Evolutionary conservation across 2,329 filamentous ascomycete genomes (phyloP).

Genomic region (Pyrenophora tritici-repentis): DNA sequence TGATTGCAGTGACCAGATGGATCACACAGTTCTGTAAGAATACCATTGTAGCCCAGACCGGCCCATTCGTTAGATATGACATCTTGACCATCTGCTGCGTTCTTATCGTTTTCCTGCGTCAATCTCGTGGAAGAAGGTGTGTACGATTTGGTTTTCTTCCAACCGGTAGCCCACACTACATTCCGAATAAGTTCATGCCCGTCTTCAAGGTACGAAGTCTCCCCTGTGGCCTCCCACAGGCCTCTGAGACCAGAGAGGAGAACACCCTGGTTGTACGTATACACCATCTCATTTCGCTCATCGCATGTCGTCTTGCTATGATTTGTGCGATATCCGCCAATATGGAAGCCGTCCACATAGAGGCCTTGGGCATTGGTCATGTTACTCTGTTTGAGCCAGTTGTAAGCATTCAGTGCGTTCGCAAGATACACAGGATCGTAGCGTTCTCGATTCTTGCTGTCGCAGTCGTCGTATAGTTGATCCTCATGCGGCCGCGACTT

Average conservation of each 20-base stretch:
- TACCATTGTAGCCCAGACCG: conserved; percentile 76
- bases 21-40: conserved; percentile 86
- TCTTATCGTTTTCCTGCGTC: neutral
- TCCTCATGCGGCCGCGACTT: conserved; percentile 10
- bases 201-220: conserved; percentile 72
- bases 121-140: conserved; percentile 1
- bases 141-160: conserved; percentile 50
- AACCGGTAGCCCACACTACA: conserved; percentile 80
- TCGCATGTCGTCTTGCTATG: conserved; percentile 74
- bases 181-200: conserved; percentile 77
- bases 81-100: neutral
- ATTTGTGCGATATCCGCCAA: conserved; percentile 64
- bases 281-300: conserved; percentile 82
- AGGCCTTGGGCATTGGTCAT: conserved; percentile 80
- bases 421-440: conserved; percentile 69
- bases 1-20: conserved; percentile 75
- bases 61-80: conserved; percentile 58
- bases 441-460: conserved; percentile 6
- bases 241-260: conserved; percentile 80
- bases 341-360: conserved; percentile 88
- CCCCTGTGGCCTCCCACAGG: conserved; percentile 78
- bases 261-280: conserved; percentile 95
- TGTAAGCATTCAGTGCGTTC: conserved; percentile 77
- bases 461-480: conserved; percentile 15
- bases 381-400: conserved; percentile 77